Percentiles rank a stretch among this genome's conserved stretches.
phyloP scores from a whole-genome alignment of 176 grass and related monocot genomes.

The Eremochloa ophiuroides region DNA sequence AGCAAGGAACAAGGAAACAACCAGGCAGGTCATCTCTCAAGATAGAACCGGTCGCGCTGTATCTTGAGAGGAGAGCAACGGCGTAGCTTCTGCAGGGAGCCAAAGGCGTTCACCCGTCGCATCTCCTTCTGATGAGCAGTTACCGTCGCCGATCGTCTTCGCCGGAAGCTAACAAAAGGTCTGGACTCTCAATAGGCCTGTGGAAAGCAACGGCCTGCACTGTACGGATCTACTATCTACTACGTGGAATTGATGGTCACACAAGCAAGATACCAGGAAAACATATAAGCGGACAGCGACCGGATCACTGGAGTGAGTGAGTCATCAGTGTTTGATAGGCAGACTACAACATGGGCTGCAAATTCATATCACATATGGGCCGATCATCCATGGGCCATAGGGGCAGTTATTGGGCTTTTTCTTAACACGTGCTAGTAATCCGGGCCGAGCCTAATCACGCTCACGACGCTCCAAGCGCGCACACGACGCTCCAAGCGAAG shows the following conservation, averaged over 20 bases:
- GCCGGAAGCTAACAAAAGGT: neutral
- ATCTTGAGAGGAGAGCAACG: slow-evolving; percentile 16
- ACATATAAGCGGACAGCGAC: neutral
- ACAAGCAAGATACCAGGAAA: neutral
- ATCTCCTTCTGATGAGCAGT: slow-evolving; percentile 20
- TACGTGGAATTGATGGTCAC: neutral
- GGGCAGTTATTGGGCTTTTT: neutral
- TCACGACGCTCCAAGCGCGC: neutral
- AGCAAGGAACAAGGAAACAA: slow-evolving; percentile 10
- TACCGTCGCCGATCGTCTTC: slow-evolving; percentile 1
- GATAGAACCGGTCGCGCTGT: neutral
- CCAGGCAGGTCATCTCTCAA: neutral
- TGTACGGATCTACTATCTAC: neutral
- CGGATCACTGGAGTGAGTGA: no score
- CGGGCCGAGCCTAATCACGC: neutral
- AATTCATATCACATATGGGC: neutral
- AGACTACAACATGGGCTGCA: neutral
- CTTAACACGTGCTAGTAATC: neutral
- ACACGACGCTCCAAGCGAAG: neutral
- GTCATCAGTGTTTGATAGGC: neutral
- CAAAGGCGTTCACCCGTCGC: slow-evolving; percentile 13
- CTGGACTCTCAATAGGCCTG: neutral
- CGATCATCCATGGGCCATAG: neutral
- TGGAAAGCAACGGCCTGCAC: neutral
- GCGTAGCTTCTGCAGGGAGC: slow-evolving; percentile 1